Percentiles rank a stretch among this genome's conserved stretches.
phyloP scores from a whole-genome alignment of 2,329 filamentous ascomycete species.

The Verticillium nonalfalfae region DNA sequence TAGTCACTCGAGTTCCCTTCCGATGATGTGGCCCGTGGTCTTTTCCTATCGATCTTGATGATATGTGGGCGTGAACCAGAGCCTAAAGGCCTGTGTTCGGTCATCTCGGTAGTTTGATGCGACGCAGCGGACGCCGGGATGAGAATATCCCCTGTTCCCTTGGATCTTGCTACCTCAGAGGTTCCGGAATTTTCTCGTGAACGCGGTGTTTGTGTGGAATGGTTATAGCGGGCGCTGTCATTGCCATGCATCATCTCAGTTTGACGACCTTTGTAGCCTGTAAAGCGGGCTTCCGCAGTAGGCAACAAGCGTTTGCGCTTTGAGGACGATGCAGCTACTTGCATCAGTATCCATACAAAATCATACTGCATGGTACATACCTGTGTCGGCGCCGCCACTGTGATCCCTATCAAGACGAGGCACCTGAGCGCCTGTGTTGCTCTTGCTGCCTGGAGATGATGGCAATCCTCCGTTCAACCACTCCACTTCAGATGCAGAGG shows the following conservation, averaged over 20 bases:
- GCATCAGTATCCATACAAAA: background rate
- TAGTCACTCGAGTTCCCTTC: background rate
- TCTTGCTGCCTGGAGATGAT: background rate
- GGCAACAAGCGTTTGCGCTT: slow-evolving; percentile 2
- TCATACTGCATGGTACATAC: background rate
- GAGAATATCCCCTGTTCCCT: background rate
- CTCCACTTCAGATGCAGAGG: background rate
- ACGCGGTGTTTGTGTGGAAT: background rate
- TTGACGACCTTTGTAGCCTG: background rate
- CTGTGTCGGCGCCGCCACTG: background rate
- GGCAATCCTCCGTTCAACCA: background rate
- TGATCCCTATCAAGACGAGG: background rate
- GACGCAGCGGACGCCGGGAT: background rate
- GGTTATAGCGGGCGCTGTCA: background rate
- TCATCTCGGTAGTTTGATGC: background rate
- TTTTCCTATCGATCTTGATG: background rate
- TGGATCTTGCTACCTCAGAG: background rate
- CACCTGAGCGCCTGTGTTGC: background rate
- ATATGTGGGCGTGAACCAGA: background rate
- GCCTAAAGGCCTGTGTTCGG: background rate
- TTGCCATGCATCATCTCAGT: background rate
- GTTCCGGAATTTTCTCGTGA: background rate
- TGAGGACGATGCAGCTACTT: background rate
- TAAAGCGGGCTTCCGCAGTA: background rate
- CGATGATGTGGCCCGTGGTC: background rate